Base-by-base conservation (phyloP, 202 grass and related monocot genomes). In the Cymbopogon flexuosus region DNA sequence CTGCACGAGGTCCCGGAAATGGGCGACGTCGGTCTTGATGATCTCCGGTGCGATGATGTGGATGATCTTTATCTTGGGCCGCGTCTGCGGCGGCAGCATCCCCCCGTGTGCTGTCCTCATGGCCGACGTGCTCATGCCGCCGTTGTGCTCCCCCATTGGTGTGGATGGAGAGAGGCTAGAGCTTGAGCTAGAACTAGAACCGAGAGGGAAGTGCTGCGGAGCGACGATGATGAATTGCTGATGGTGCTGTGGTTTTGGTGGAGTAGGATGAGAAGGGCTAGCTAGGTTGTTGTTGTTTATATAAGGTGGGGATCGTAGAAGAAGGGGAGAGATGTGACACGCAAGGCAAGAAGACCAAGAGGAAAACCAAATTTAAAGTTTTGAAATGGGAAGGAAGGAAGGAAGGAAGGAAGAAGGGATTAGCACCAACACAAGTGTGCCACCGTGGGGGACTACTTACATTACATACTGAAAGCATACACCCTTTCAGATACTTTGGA, bases 11-110 rank as follows among this genome's bases (percentile, higher is more conserved):
- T 86, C 84, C 24, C 88, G 90, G 76, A 97, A 97, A 81, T 88
- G 91, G n/a, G 82, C 87, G 81, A 83, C 86, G 54, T 97, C 93
- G 65, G 84, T 93, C 76, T 97, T 82, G 87, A 97, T 97, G 84
- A 97, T 87, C 90, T 97, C 93, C 6, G 93, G 93, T 24, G 90
- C 84, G 1, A 91, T 80, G 54, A 97, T 88, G 81, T 93, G 93
- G 73, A 97, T 75, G 70, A 97, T 87, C 62, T 58, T 88, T 81
- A 97, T 91, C 81, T 87, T 89, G 4, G 93, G 90, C 61, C 83
- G 86, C 77, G 60, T 82, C 10, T 81, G 57, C 75, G 57, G 13
- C 54, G 85, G 88, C 8, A 83, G 73, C 31, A 58, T 58, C 54
- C 54, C 54, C 60, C 36, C 22, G 61, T 70, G 60, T 36, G 72